Conservation (phyloP, 768 basidiomycete species). For the Termitomyces sp. region DNA sequence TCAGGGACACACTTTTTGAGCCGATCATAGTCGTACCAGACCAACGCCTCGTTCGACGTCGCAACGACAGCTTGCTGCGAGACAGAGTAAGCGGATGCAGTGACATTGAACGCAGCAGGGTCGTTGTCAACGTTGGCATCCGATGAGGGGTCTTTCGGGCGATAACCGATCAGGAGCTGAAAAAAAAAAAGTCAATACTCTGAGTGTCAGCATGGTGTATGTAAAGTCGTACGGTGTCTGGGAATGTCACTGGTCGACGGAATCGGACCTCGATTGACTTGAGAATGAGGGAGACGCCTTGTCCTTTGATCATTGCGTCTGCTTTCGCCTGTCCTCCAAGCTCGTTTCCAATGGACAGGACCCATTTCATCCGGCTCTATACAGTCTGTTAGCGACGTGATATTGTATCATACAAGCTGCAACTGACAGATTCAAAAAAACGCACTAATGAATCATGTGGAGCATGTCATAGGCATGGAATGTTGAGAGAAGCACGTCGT, state of each 20-base stretch:
- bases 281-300: conserved; percentile 70
- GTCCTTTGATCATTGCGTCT: conserved; percentile 54
- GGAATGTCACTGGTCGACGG: conserved; percentile 68
- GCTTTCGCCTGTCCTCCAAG: conserved; percentile 56
- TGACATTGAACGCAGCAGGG: conserved; percentile 43
- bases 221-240: conserved; percentile 56
- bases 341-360: conserved; percentile 50
- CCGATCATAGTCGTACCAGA: conserved; percentile 77
- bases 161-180: conserved; percentile 65
- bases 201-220: background rate
- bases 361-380: conserved; percentile 70
- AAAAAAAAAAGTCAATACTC: conserved; percentile 1
- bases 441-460: conserved; percentile 40
- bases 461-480: background rate
- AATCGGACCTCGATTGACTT: conserved; percentile 68
- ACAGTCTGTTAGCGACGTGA: background rate
- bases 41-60: conserved; percentile 57
- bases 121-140: conserved; percentile 19
- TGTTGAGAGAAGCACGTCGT: conserved; percentile 15
- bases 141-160: conserved; percentile 27
- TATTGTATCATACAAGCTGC: background rate
- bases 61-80: conserved; percentile 60
- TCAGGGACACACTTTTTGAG: conserved; percentile 64
- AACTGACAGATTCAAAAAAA: conserved; percentile 65
- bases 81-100: conserved; percentile 60